Evolutionary conservation across 2,329 filamentous ascomycete genomes (phyloP), one percentile per base, ranked within the genome.

Genomic region (Myriosclerotinia curreyana): DNA sequence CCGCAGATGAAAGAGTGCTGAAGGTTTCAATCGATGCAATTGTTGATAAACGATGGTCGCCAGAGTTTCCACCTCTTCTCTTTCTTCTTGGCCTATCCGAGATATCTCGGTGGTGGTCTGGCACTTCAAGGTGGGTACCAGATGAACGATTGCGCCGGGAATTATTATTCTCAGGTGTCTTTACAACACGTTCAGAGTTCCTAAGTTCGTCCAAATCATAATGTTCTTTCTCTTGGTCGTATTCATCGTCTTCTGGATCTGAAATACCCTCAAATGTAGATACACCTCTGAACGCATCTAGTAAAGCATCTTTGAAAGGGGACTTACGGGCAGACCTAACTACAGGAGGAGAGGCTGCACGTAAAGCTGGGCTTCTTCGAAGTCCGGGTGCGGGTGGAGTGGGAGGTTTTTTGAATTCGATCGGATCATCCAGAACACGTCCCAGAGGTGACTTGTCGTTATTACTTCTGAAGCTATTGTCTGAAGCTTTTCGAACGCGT

Each of bases 271-370:
- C 62, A 38, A 71, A 66, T 9, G 75, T 79, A 2, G 85, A 87
- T 71, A 88, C 84, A 38, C 86, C 86, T 48, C 81, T 81, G 70
- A 88, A 88, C 4, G 85, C 86, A 66, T 86, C 84, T 62, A 82
- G 83, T 11, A 88, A 75, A 53, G 81, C 80, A 49, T 86, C 85
- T 28, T 85, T 80, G 62, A 88, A 78, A 0, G 81, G 82, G 44
- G 78, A 79, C 71, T 82, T 86, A 15, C 71, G 71, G 2, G 71
- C 74, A 0, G 78, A 67, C 70, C 82, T 86, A 0, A 62, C 28
- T 22, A 46, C 80, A 7, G 83, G 80, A 7, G 83, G 80, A 1
- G 82, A 76, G 2, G 69, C 50, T 64, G 77, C 78, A 68, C 83
- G 80, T 38, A 81, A 86, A 28, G 86, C 85, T 51, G 79, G 79